Percentiles rank a stretch among this genome's conserved stretches.
These are phyloP conservation scores for Boletus huronensis DNA, from an alignment of 768 basidiomycete genomes.

Conservation along the genomic window DNA sequence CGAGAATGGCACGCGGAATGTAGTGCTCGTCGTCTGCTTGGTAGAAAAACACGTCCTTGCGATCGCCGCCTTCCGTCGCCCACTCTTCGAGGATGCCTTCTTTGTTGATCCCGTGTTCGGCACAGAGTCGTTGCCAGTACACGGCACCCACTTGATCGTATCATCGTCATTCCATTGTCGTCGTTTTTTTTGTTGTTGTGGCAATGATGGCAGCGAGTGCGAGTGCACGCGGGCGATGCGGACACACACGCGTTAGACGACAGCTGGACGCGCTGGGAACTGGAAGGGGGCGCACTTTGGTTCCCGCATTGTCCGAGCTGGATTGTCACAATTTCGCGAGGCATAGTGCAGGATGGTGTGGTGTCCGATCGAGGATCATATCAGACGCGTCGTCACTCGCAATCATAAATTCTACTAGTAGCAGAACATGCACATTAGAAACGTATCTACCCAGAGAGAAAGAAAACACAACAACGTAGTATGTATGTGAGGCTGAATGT, in stretches of 20 bases:
- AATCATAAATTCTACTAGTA: too few relatives aligned
- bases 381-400: conserved; percentile 11
- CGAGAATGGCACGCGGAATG: conserved; percentile 92
- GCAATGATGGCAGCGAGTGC: too few relatives aligned
- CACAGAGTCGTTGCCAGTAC: conserved; percentile 97
- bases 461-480: conserved; percentile 21
- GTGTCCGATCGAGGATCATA: conserved; percentile 3
- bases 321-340: conserved; percentile 79
- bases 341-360: conserved; percentile 43
- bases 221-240: not conserved
- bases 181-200: not conserved
- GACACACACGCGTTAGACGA: conserved; percentile 1
- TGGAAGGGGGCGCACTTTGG: conserved; percentile 67
- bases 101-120: conserved; percentile 96
- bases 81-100: conserved; percentile 96
- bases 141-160: conserved; percentile 79
- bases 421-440: conserved; percentile 20
- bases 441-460: conserved; percentile 12
- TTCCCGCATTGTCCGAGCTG: conserved; percentile 93
- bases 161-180: not conserved
- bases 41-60: conserved; percentile 99
- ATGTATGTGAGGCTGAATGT: conserved; percentile 21
- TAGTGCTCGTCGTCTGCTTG: conserved; percentile 99
- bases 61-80: conserved; percentile 92
- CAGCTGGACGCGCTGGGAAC: not conserved